These are phyloP conservation scores for Pseudogymnoascus sp. DNA, from an alignment of 2,329 filamentous ascomycete species.

Conservation along the genomic window DNA sequence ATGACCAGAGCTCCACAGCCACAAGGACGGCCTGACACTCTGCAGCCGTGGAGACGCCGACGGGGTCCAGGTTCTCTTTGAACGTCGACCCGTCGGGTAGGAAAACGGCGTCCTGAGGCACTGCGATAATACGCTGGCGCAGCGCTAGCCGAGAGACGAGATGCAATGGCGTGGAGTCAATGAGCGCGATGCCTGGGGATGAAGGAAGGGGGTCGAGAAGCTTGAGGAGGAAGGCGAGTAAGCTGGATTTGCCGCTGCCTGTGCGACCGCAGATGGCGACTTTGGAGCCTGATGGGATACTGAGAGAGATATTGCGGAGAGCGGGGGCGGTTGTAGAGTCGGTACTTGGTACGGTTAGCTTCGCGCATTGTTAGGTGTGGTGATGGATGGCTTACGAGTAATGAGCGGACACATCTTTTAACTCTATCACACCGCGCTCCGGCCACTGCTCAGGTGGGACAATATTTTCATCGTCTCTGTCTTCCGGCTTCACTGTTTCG, in stretches of 20 bases:
- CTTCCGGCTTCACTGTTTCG: conserved; percentile 2
- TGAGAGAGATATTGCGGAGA: conserved; percentile 26
- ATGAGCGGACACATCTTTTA: conserved; percentile 20
- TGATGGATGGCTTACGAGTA: conserved; percentile 17
- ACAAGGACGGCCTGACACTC: conserved; percentile 13
- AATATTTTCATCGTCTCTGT: background rate
- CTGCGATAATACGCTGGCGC: conserved; percentile 41
- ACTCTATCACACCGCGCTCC: conserved; percentile 16
- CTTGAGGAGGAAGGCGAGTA: conserved; percentile 35
- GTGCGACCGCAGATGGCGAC: conserved; percentile 31
- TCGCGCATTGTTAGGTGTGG: background rate
- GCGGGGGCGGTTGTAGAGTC: conserved; percentile 20
- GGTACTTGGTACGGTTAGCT: conserved; percentile 12
- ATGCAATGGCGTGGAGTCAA: conserved; percentile 36
- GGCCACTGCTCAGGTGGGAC: conserved; percentile 19
- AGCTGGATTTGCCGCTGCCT: conserved; percentile 35
- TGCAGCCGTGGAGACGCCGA: conserved; percentile 23
- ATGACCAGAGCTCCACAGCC: conserved; percentile 13
- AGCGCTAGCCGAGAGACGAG: conserved; percentile 36
- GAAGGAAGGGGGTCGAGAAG: conserved; percentile 29
- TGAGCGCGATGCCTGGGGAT: conserved; percentile 32
- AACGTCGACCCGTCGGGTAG: conserved; percentile 38
- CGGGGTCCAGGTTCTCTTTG: conserved; percentile 38
- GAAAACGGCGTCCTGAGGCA: conserved; percentile 49
- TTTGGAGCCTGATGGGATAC: conserved; percentile 28